A percentile compares a stretch with the other conserved stretches of the same genome.
phyloP scores from a whole-genome alignment of 2,329 filamentous ascomycete genomes.

The Alternaria ventricosa region DNA sequence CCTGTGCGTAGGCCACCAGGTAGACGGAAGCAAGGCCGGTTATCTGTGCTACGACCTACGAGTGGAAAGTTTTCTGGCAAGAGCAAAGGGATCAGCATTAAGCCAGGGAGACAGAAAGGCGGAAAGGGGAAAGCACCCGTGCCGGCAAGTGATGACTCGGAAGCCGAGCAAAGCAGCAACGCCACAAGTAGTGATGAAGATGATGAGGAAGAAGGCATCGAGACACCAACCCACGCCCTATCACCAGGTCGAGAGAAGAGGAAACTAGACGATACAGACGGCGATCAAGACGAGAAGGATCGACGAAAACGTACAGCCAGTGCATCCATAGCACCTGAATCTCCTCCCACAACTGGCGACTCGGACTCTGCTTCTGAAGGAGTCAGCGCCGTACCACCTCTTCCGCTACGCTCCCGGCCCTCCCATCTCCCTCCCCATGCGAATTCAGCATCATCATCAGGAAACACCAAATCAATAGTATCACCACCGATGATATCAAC shows the following conservation, averaged over 20 bases:
- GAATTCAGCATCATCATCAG: neutral
- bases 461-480: slow-evolving; percentile 17
- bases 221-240: slow-evolving; percentile 38
- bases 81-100: slow-evolving; percentile 27
- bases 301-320: slow-evolving; percentile 40
- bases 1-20: slow-evolving; percentile 27
- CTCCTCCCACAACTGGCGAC: slow-evolving; percentile 23
- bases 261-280: slow-evolving; percentile 27
- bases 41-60: slow-evolving; percentile 46
- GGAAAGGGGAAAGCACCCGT: slow-evolving; percentile 36
- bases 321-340: slow-evolving; percentile 25
- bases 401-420: slow-evolving; percentile 37
- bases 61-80: slow-evolving; percentile 47
- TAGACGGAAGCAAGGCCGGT: slow-evolving; percentile 34
- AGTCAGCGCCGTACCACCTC: slow-evolving; percentile 13
- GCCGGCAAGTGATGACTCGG: slow-evolving; percentile 21
- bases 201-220: slow-evolving; percentile 35
- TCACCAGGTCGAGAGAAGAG: slow-evolving; percentile 38
- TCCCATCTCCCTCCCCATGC: slow-evolving; percentile 2
- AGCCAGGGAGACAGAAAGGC: slow-evolving; percentile 15
- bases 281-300: slow-evolving; percentile 20
- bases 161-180: slow-evolving; percentile 17
- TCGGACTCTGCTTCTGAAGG: slow-evolving; percentile 25
- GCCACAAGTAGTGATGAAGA: slow-evolving; percentile 25
- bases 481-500: slow-evolving; percentile 36